A percentile compares a stretch with the other conserved stretches of the same genome.
phyloP scores from a whole-genome alignment of 805 yeast genomes.

The Hanseniaspora jakobsenii region DNA sequence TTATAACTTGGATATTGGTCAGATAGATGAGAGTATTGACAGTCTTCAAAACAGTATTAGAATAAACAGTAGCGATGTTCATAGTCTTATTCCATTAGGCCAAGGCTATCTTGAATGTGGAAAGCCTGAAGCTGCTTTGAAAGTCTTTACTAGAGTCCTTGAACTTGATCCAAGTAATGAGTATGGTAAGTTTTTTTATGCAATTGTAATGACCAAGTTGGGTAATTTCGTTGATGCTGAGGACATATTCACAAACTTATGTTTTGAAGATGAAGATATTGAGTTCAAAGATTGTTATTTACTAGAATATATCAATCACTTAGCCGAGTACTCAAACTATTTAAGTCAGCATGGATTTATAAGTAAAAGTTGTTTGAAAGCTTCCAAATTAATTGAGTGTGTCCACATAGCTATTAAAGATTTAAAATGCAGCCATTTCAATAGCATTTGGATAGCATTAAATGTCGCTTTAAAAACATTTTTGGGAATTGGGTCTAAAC shows the following conservation, averaged over 20 bases:
- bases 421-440: slow-evolving; percentile 27
- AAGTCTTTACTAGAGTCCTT: slow-evolving; percentile 62
- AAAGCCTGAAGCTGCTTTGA: slow-evolving; percentile 70
- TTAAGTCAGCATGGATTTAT: slow-evolving; percentile 50
- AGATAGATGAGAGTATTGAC: slow-evolving; percentile 69
- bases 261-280: slow-evolving; percentile 18
- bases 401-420: slow-evolving; percentile 19
- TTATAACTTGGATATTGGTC: slow-evolving; percentile 55
- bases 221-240: slow-evolving; percentile 58
- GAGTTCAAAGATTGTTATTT: slow-evolving; percentile 13
- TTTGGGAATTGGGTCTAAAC: slow-evolving; percentile 42
- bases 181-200: slow-evolving; percentile 56
- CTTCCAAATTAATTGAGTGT: slow-evolving; percentile 35
- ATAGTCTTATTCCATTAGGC: slow-evolving; percentile 94
- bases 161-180: slow-evolving; percentile 43
- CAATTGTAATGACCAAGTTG: slow-evolving; percentile 49
- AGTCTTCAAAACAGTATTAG: slow-evolving; percentile 81
- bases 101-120: slow-evolving; percentile 85
- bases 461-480: slow-evolving; percentile 47
- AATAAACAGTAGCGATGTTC: slow-evolving; percentile 49
- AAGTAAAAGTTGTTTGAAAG: slow-evolving; percentile 48
- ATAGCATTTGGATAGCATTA: slow-evolving; percentile 54
- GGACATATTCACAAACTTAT: slow-evolving; percentile 34
- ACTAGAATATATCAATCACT: slow-evolving; percentile 22
- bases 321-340: slow-evolving; percentile 41